Evolutionary conservation across 2,329 filamentous ascomycete genomes (phyloP).

Genomic region (Aspergillus versicolor): DNA sequence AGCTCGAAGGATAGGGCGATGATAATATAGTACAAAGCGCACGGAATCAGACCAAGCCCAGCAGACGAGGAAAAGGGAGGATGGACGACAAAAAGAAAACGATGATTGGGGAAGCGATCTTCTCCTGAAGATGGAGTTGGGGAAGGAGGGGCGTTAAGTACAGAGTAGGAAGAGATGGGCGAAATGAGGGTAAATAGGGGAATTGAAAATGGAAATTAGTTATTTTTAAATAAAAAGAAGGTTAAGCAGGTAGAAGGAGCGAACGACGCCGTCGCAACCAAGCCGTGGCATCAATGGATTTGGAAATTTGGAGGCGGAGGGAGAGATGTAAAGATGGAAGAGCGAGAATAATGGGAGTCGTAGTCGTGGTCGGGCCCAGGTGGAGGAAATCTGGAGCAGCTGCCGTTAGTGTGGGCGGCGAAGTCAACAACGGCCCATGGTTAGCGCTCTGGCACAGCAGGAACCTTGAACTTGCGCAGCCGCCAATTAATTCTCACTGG

Average conservation of each 20-base stretch:
- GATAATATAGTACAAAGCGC: background rate
- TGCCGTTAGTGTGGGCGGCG: slow-evolving; percentile 3
- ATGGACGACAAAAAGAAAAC: background rate
- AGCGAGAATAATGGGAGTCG: background rate
- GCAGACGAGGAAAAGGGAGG: background rate
- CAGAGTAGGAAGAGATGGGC: background rate
- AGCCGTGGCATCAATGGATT: slow-evolving; percentile 13
- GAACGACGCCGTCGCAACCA: slow-evolving; percentile 21
- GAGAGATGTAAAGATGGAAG: background rate
- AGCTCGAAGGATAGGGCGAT: slow-evolving; percentile 9
- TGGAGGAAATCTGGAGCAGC: slow-evolving; percentile 7
- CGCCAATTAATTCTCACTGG: background rate
- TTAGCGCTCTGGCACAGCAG: background rate
- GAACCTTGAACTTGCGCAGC: slow-evolving; percentile 1
- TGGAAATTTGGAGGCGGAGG: background rate
- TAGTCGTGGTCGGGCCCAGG: background rate
- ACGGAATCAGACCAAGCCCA: slow-evolving; percentile 8
- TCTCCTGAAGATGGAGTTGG: slow-evolving; percentile 7
- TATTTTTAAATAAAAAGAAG: slow-evolving; percentile 25
- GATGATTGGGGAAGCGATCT: slow-evolving; percentile 9
- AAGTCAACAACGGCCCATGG: slow-evolving; percentile 16
- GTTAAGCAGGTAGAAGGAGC: slow-evolving; percentile 24
- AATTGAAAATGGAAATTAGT: slow-evolving; percentile 4
- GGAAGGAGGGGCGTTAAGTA: slow-evolving; percentile 10
- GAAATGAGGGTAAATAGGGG: slow-evolving; percentile 9